Base-by-base conservation (phyloP, 2,329 filamentous ascomycete genomes). In the Penicillium palitans region DNA sequence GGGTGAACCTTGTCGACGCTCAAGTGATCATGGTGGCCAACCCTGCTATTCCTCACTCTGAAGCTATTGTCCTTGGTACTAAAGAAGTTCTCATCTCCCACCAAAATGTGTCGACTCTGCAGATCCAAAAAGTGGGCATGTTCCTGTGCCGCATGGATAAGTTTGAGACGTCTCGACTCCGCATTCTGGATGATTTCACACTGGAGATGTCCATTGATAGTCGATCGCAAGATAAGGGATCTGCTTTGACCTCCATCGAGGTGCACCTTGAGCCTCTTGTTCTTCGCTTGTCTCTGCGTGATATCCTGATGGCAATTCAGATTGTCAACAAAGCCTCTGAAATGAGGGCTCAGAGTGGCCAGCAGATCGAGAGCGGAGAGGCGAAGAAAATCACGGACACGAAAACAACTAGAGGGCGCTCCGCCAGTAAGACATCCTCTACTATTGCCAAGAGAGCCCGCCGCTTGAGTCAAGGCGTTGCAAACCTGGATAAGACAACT, bases 101-200 rank as follows among this genome's bases (percentile, higher is more conserved):
- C 68, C 96, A 99, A 73, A 91, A 98, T 78, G 91, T 93, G 9
- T 84, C 96, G 66, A 97, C 95, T 0, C 84, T 99, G 70, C 93
- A 99, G 71, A 87, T 99, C 3, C 93, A 91, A 8, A 88, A 98
- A 70, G 85, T 98, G 53, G 95, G 95, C 66, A 99, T 99, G 95
- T 99, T 97, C 74, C 77, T 99, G 33, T 99, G 96, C 72, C 90
- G 95, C 13, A 99, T 99, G 95, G 96, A 99, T 74, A 90, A 88
- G 62, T 98, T 98, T 66, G 93, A 99, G 66, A 92, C 90, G 4
- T 93, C 89, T 41, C 87, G 91, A 39, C 82, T 99, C 47, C 87
- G 95, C 19, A 96, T 99, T 61, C 85, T 99, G 33, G 96, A 99
- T 71, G 93, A 99, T 74, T 99, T 99, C 73, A 96, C 92, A 3